Conservation (phyloP, 208 protist species). For the Novymonas esmeraldas region DNA sequence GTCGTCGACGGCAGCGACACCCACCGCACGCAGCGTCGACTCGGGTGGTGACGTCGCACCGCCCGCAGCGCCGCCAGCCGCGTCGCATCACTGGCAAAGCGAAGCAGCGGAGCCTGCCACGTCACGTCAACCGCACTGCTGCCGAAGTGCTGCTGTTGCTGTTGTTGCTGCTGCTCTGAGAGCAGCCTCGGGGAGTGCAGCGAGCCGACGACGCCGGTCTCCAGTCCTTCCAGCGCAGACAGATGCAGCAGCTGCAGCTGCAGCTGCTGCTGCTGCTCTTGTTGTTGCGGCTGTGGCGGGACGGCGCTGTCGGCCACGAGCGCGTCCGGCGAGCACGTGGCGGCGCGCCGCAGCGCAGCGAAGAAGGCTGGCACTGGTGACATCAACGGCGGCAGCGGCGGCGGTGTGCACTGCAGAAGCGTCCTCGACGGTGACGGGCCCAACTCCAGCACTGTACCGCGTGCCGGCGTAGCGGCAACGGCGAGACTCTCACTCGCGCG, state of each 20-base stretch:
- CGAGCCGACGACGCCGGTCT: constrained; percentile 1
- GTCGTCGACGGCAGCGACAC: constrained; percentile 34
- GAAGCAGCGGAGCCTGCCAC: constrained; percentile 15
- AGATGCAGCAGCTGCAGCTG: too few relatives aligned
- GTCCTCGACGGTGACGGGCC: neutral
- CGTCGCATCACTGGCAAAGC: constrained; percentile 18
- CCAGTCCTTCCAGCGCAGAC: too few relatives aligned
- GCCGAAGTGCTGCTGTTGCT: neutral
- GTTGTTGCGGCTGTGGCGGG: too few relatives aligned
- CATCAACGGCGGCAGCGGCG: neutral
- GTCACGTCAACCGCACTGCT: neutral
- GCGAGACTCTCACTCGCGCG: too few relatives aligned
- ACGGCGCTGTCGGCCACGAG: neutral
- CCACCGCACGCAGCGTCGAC: constrained; percentile 46
- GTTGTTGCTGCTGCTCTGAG: too few relatives aligned
- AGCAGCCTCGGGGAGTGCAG: constrained; percentile 14
- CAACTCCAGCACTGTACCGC: neutral
- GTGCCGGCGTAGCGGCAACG: neutral
- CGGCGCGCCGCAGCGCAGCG: constrained; percentile 14
- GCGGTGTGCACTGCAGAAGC: constrained; percentile 2
- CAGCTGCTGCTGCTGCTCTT: neutral
- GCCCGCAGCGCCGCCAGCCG: constrained; percentile 15
- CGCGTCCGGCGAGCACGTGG: neutral
- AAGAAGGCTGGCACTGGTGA: constrained; percentile 29
- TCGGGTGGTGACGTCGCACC: constrained; percentile 17